These are phyloP conservation scores for Phytophthora aleatoria DNA, from an alignment of 352 stramenopile species.

Conservation along the genomic window DNA sequence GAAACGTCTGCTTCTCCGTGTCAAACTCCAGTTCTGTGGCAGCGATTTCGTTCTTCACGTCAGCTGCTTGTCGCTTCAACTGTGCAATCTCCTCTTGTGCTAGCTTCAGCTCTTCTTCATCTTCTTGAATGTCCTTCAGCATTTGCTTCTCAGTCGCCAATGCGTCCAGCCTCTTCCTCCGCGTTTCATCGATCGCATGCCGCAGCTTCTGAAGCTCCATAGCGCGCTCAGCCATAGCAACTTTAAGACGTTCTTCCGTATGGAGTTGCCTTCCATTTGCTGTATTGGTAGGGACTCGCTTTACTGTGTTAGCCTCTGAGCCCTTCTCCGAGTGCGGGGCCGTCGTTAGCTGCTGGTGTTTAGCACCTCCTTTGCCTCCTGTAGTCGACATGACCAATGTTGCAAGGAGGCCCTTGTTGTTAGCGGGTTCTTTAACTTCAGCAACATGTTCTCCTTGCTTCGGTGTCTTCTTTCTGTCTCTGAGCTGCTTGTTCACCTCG, in stretches of 20 bases:
- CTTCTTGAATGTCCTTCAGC: slow-evolving; percentile 42
- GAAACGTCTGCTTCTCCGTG: slow-evolving; percentile 48
- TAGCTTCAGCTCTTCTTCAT: slow-evolving; percentile 45
- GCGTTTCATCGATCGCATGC: slow-evolving; percentile 48
- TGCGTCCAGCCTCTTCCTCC: slow-evolving; percentile 47
- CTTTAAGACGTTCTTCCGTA: slow-evolving; percentile 77
- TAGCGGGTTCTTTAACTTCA: neutral
- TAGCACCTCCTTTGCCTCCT: slow-evolving; percentile 12
- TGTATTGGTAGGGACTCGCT: neutral
- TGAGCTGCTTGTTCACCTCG: slow-evolving; percentile 82
- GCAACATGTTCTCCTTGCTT: slow-evolving; percentile 21
- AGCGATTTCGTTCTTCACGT: slow-evolving; percentile 46
- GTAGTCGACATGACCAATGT: slow-evolving; percentile 2
- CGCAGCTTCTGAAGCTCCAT: slow-evolving; percentile 61
- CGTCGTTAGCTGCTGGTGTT: slow-evolving; percentile 11
- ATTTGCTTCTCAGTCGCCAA: slow-evolving; percentile 49
- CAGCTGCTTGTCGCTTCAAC: slow-evolving; percentile 42
- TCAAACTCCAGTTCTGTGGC: slow-evolving; percentile 53
- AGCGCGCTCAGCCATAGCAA: slow-evolving; percentile 45
- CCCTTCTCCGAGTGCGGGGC: slow-evolving; percentile 13
- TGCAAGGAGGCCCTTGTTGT: neutral
- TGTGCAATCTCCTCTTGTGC: slow-evolving; percentile 44
- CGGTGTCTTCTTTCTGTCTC: slow-evolving; percentile 81
- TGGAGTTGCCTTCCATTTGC: slow-evolving; percentile 56
- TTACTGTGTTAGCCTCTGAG: neutral